Conservation (phyloP, 768 basidiomycete genomes). For the Leucocoprinus leucothites region DNA sequence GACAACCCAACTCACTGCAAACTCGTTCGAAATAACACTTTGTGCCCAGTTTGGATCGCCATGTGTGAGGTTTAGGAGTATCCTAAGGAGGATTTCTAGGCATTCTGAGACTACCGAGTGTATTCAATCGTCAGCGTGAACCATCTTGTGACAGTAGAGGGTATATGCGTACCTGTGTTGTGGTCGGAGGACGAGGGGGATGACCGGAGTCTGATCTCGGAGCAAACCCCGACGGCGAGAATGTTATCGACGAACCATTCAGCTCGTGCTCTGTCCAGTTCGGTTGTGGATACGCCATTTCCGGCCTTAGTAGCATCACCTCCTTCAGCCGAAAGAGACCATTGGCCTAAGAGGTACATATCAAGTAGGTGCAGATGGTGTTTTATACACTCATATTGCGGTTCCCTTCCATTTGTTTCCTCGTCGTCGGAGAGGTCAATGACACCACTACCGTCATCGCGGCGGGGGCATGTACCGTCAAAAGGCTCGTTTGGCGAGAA, state of each 20-base stretch:
- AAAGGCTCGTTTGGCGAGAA: constrained; percentile 30
- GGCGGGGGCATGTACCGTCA: constrained; percentile 28
- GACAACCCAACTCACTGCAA: constrained; percentile 44
- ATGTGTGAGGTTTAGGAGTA: constrained; percentile 72
- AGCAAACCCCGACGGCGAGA: constrained; percentile 47
- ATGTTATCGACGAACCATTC: constrained; percentile 47
- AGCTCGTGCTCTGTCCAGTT: constrained; percentile 35
- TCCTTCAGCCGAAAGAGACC: constrained; percentile 27
- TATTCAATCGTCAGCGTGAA: neutral
- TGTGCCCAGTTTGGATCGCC: constrained; percentile 53
- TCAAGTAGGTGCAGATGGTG: constrained; percentile 62
- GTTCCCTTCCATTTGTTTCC: neutral
- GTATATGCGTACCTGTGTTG: constrained; percentile 18
- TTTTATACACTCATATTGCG: constrained; percentile 42
- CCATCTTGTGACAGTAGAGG: neutral
- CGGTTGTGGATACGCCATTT: constrained; percentile 1
- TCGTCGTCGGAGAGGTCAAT: no score
- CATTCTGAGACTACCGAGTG: constrained; percentile 39
- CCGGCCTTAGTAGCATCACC: no score
- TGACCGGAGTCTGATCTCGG: constrained; percentile 31
- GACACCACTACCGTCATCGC: no score
- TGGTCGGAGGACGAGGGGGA: constrained; percentile 12
- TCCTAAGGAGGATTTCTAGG: constrained; percentile 55
- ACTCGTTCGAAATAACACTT: constrained; percentile 44
- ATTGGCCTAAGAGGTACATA: constrained; percentile 57